phyloP scores from a whole-genome alignment of 768 basidiomycete genomes.

The Tylopilus sp. region DNA sequence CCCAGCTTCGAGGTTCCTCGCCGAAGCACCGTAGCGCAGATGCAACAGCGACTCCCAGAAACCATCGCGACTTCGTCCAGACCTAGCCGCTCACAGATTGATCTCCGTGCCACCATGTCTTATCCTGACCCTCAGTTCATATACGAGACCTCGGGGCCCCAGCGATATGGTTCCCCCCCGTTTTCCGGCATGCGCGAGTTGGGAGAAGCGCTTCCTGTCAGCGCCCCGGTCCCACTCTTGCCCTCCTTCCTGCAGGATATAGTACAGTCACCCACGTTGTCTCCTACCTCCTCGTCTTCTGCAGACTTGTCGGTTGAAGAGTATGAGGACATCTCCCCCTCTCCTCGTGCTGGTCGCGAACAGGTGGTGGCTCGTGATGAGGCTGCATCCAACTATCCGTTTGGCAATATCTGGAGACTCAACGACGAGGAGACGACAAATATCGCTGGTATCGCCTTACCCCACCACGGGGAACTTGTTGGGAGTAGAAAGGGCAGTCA shows the following conservation, averaged over 20 bases:
- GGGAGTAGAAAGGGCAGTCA: slow-evolving; percentile 40
- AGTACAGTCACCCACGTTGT: slow-evolving; percentile 62
- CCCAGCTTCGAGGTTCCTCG: slow-evolving; percentile 25
- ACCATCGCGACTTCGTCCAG: slow-evolving; percentile 33
- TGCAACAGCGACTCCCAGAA: slow-evolving; percentile 40
- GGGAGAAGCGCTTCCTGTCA: slow-evolving; percentile 17
- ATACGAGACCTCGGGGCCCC: slow-evolving; percentile 61
- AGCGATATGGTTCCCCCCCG: slow-evolving; percentile 40
- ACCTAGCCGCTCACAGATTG: slow-evolving; percentile 48
- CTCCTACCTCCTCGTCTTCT: slow-evolving; percentile 62
- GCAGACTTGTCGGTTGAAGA: slow-evolving; percentile 67
- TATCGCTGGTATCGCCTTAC: slow-evolving; percentile 47
- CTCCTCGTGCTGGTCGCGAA: slow-evolving; percentile 27
- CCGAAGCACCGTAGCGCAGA: slow-evolving; percentile 46
- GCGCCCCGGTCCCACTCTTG: slow-evolving; percentile 52
- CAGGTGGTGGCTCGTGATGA: slow-evolving; percentile 26
- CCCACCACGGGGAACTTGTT: slow-evolving; percentile 37
- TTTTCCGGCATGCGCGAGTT: slow-evolving; percentile 31
- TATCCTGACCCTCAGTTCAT: slow-evolving; percentile 50
- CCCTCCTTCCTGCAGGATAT: slow-evolving; percentile 78
- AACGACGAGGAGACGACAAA: slow-evolving; percentile 68
- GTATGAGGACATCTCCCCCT: slow-evolving; percentile 35
- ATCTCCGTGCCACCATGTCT: slow-evolving; percentile 39
- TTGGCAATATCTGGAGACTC: slow-evolving; percentile 65
- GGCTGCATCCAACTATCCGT: slow-evolving; percentile 29